These are phyloP conservation scores for Dissoconium aciculare DNA, from an alignment of 2,329 filamentous ascomycete genomes.

Conservation along the genomic window DNA sequence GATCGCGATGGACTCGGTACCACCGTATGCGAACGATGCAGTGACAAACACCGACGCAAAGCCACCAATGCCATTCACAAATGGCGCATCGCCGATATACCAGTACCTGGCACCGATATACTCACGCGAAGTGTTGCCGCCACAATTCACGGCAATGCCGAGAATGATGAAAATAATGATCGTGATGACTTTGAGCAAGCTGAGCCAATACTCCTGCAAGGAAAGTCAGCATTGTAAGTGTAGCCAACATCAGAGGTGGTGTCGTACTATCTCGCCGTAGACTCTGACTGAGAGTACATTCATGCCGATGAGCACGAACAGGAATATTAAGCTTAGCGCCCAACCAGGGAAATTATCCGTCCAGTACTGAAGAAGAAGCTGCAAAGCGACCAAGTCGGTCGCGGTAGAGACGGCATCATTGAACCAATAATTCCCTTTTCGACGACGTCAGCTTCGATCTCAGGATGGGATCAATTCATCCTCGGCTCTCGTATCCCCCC, in stretches of 20 bases:
- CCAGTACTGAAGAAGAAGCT: constrained; percentile 48
- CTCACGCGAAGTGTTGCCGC: constrained; percentile 48
- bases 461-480: constrained; percentile 53
- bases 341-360: constrained; percentile 47
- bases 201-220: constrained; percentile 38
- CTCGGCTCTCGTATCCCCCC: constrained; percentile 36
- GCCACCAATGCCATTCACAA: constrained; percentile 49
- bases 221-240: too few relatives aligned
- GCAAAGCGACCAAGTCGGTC: constrained; percentile 44
- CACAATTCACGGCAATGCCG: constrained; percentile 45
- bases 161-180: constrained; percentile 48
- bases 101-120: constrained; percentile 59
- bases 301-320: constrained; percentile 38
- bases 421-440: constrained; percentile 45
- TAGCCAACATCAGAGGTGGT: too few relatives aligned
- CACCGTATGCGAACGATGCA: constrained; percentile 45
- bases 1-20: constrained; percentile 52
- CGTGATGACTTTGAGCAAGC: constrained; percentile 38
- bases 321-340: constrained; percentile 48
- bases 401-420: constrained; percentile 49
- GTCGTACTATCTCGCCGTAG: constrained; percentile 37
- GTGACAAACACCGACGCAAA: constrained; percentile 51
- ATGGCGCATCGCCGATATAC: constrained; percentile 45
- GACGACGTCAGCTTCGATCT: constrained; percentile 4
- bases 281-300: constrained; percentile 40